Conservation (phyloP, 371 early-diverging fungal genomes). For the Actinomortierella wolfii region DNA sequence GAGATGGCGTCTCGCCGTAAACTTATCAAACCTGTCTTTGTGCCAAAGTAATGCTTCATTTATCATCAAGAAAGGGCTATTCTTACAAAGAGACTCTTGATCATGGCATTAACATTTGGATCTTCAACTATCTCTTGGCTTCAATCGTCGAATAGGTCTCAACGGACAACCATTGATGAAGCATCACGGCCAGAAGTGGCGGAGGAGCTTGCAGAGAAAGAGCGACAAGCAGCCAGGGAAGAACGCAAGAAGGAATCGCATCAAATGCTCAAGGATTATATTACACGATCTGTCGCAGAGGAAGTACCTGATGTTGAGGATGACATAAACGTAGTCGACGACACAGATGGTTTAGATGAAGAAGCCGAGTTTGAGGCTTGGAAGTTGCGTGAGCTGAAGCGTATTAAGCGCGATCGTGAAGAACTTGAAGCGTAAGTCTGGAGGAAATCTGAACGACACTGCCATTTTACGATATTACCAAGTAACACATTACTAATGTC, state of each 20-base stretch:
- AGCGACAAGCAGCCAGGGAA: conserved; percentile 59
- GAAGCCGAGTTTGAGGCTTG: conserved; percentile 90
- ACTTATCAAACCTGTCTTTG: conserved; percentile 82
- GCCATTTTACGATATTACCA: neutral
- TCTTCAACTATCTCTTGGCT: too few species aligned
- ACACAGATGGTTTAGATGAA: conserved; percentile 88
- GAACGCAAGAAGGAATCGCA: conserved; percentile 77
- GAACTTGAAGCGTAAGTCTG: conserved; percentile 70
- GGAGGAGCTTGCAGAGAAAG: conserved; percentile 64
- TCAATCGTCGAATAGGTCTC: conserved; percentile 47
- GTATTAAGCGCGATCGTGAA: conserved; percentile 88
- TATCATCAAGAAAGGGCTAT: too few species aligned
- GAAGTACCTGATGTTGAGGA: conserved; percentile 41
- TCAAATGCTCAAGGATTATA: conserved; percentile 72
- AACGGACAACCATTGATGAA: conserved; percentile 71
- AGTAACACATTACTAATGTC: too few species aligned
- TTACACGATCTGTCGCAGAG: conserved; percentile 56
- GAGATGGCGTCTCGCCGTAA: conserved; percentile 44
- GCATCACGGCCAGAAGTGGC: conserved; percentile 64
- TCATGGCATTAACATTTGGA: too few species aligned
- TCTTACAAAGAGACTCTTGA: too few species aligned
- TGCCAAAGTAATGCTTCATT: conserved; percentile 70
- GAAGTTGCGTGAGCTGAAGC: conserved; percentile 89
- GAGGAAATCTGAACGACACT: neutral
- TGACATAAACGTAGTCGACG: conserved; percentile 69